These are phyloP conservation scores for Geranium rotundifolium DNA, from an alignment of 345 rosid genomes.

Conservation along the genomic window DNA sequence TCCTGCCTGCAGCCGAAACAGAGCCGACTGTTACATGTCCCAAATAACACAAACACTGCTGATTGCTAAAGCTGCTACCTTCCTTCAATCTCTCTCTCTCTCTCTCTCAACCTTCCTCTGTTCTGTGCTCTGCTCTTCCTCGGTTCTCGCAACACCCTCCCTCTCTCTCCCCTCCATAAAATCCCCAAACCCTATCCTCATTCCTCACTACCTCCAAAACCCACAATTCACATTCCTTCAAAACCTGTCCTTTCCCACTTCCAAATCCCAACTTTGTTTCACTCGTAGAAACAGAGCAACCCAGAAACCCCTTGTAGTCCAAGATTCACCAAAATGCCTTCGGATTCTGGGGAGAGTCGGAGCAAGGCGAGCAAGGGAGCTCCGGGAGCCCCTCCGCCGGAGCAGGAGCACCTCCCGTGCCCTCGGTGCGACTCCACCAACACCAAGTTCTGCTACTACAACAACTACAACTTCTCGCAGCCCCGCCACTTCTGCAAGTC, in stretches of 20 bases:
- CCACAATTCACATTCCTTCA: not conserved
- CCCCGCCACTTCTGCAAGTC: constrained; percentile 98
- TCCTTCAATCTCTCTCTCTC: not conserved
- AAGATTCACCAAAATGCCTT: not conserved
- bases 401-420: constrained; percentile 57
- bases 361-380: constrained; percentile 12
- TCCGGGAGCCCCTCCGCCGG: too few relatives aligned
- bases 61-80: constrained; percentile 26
- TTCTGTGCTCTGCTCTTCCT: constrained; percentile 14
- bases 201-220: constrained; percentile 7
- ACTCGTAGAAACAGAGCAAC: too few relatives aligned
- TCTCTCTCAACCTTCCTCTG: constrained; percentile 2
- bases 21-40: constrained; percentile 40
- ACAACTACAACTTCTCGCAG: constrained; percentile 94
- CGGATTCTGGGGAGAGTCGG: constrained; percentile 31
- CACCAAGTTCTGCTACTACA: constrained; percentile 11
- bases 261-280: too few relatives aligned
- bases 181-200: not conserved
- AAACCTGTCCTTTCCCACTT: not conserved
- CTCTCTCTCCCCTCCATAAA: constrained; percentile 14
- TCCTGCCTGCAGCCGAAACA: not conserved
- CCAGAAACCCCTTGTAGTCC: too few relatives aligned
- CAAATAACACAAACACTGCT: constrained; percentile 30
- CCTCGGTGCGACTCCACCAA: constrained; percentile 33
- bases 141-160: too few relatives aligned